Evolutionary conservation across 2,329 filamentous ascomycete genomes (phyloP).

Genomic region (Fusarium hainanense): DNA sequence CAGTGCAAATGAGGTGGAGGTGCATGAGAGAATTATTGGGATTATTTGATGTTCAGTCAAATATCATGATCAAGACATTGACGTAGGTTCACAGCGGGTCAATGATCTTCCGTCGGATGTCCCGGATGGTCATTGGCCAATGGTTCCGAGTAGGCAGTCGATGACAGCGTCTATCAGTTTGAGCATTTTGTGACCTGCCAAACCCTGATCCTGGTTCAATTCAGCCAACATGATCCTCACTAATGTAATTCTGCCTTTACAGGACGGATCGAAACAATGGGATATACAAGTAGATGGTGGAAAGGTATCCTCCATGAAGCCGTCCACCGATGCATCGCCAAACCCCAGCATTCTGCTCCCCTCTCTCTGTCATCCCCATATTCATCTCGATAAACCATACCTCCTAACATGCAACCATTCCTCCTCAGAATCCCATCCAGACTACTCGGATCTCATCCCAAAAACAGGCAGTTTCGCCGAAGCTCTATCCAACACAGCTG

Average conservation of each 20-base stretch:
- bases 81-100: neutral
- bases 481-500: slow-evolving; percentile 7
- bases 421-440: neutral
- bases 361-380: slow-evolving; percentile 21
- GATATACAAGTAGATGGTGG: neutral
- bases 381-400: slow-evolving; percentile 21
- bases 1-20: neutral
- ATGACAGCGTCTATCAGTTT: neutral
- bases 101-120: neutral
- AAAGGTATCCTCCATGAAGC: slow-evolving; percentile 8
- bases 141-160: neutral
- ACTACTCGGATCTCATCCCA: slow-evolving; percentile 7
- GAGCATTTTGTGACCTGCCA: neutral
- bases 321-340: neutral
- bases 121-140: neutral
- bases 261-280: neutral
- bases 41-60: neutral
- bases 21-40: neutral
- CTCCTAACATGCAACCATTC: slow-evolving; percentile 9
- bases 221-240: neutral
- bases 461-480: slow-evolving; percentile 7
- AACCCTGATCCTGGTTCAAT: too few relatives aligned
- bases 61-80: neutral
- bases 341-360: slow-evolving; percentile 7
- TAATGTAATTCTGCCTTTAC: neutral